Conservation (phyloP, 768 basidiomycete genomes). For the Suillus americanus region DNA sequence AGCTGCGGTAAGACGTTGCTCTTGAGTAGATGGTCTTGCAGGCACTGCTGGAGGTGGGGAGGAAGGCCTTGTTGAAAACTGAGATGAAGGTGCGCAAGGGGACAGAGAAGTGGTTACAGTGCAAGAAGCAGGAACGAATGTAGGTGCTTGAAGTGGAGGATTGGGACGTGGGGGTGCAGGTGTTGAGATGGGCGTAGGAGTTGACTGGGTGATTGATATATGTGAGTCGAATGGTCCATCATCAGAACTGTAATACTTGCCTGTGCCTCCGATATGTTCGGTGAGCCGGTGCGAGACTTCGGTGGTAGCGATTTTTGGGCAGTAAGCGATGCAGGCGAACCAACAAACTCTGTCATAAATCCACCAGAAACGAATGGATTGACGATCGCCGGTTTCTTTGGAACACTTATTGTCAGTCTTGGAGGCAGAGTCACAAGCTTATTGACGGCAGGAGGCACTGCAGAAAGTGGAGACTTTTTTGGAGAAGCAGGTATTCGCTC, state of each 20-base stretch:
- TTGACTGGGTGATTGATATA: slow-evolving; percentile 1
- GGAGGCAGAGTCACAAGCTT: slow-evolving; percentile 7
- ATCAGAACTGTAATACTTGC: background rate
- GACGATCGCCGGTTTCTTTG: slow-evolving; percentile 22
- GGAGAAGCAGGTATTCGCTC: slow-evolving; percentile 10
- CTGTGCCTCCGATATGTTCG: slow-evolving; percentile 6
- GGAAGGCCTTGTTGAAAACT: slow-evolving; percentile 11
- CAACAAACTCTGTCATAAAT: slow-evolving; percentile 45
- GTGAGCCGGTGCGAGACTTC: slow-evolving; percentile 12
- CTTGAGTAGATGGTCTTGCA: slow-evolving; percentile 13
- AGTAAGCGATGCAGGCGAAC: slow-evolving; percentile 22
- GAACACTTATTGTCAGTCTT: slow-evolving; percentile 2
- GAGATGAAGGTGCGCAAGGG: background rate
- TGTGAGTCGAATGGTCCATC: background rate
- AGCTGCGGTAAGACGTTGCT: slow-evolving; percentile 8
- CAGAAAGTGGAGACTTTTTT: slow-evolving; percentile 1
- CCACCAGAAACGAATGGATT: slow-evolving; percentile 56
- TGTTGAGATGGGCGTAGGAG: background rate
- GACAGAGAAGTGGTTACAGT: background rate
- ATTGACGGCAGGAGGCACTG: slow-evolving; percentile 10
- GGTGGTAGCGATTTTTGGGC: slow-evolving; percentile 14
- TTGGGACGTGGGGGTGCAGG: background rate
- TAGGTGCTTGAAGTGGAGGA: slow-evolving; percentile 20
- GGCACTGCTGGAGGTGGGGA: slow-evolving; percentile 9
- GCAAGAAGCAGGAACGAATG: slow-evolving; percentile 9